Evolutionary conservation across 75 land plant genomes (phyloP), one percentile per base, ranked within the genome.

Genomic region (Sequoiadendron giganteum): DNA sequence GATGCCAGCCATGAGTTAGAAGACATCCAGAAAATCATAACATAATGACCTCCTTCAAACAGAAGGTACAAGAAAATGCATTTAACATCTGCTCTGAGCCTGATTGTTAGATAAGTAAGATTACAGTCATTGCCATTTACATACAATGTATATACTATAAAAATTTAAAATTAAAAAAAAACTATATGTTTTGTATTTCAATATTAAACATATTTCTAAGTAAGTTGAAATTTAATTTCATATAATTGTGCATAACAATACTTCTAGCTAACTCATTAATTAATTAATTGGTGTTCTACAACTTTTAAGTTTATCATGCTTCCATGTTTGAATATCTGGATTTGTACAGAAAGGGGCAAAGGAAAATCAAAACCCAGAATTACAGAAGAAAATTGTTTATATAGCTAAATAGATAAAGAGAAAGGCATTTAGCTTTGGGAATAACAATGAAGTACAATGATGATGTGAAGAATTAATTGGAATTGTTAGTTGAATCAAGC

Each of bases 1-100:
- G 90, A 81, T 81, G 2, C 3, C 47, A 81, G n/a, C 49, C 49
- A 81, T 28, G 49, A 81, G 83, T 81, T 45, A 81, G n/a, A 28
- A 81, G 13, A 43, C 21, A 25, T 81, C 9, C 11, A 81, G 30
- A 73, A 73, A 34, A 30, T 73, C 14, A 2, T 73, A 30, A 32
- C 77, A 73, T 34, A 32, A 32, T 10, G 3, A 32, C 3, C 38
- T 72, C 1, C n/a, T 68, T 5, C 21, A 68, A 25, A 32, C 3
- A 73, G 13, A 73, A 30, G 76, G 10, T 21, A 73, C 36, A 73
- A 8, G 76, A 73, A 73, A 73, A 73, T 73, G 36, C 36, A 73
- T 10, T 73, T n/a, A 73, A n/a, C 76, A 73, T 73, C 76, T 73
- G 36, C 10, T 30, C 36, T 73, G 70, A 61, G 28, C 28, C 70